Conservation (phyloP, 2,329 filamentous ascomycete species). For the Phoma sp. region DNA sequence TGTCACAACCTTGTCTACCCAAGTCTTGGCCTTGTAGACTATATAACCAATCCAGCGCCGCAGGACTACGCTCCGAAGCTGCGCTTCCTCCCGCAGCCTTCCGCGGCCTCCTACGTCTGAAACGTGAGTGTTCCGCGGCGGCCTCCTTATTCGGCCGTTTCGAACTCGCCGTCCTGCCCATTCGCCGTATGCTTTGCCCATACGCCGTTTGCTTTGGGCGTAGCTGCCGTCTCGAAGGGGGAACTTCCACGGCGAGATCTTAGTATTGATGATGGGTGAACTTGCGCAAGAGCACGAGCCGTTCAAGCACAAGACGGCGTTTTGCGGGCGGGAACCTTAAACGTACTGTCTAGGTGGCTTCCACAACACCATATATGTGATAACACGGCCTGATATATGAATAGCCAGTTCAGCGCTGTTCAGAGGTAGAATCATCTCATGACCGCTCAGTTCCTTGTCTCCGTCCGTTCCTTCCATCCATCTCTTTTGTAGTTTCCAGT, state of each 20-base stretch:
- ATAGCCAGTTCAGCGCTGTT: too few relatives aligned
- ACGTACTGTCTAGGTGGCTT: too few relatives aligned
- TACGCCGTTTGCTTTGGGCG: neutral
- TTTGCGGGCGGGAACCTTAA: too few relatives aligned
- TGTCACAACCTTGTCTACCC: neutral
- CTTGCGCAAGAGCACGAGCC: neutral
- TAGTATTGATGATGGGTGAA: neutral
- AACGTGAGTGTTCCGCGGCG: slow-evolving; percentile 4
- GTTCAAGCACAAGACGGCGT: too few relatives aligned
- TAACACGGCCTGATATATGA: too few relatives aligned
- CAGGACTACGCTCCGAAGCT: slow-evolving; percentile 4
- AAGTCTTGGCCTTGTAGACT: neutral
- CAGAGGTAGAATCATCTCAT: neutral
- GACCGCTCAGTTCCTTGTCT: too few relatives aligned
- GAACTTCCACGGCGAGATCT: slow-evolving; percentile 1
- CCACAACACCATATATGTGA: too few relatives aligned
- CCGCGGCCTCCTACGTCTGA: slow-evolving; percentile 8
- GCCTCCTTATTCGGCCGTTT: neutral
- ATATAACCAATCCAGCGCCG: neutral
- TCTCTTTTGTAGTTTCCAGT: neutral
- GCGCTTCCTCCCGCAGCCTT: slow-evolving; percentile 4
- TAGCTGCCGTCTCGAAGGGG: neutral
- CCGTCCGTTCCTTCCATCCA: neutral
- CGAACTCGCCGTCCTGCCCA: neutral
- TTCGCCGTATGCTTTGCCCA: neutral